phyloP scores from a whole-genome alignment of 2,329 filamentous ascomycete genomes.

The Pseudopyricularia javanii region DNA sequence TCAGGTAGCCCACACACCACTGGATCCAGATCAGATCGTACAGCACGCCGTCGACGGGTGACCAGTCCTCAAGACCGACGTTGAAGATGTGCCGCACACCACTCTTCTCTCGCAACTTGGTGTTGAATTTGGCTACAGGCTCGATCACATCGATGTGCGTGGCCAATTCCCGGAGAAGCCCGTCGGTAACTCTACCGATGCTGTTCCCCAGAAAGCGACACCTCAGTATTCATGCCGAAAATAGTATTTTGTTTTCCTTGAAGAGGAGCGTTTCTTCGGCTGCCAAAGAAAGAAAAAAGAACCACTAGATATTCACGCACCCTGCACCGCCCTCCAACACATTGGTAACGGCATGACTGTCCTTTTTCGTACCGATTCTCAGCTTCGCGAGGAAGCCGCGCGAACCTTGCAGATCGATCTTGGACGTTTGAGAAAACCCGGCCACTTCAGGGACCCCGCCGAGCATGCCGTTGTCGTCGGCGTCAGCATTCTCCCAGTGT shows the following conservation, averaged over 20 bases:
- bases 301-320: slow-evolving; percentile 12
- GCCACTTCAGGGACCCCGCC: slow-evolving; percentile 38
- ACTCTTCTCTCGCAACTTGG: slow-evolving; percentile 39
- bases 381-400: slow-evolving; percentile 59
- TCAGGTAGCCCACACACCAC: slow-evolving; percentile 78
- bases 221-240: too few relatives aligned
- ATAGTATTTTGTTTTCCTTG: too few relatives aligned
- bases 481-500: slow-evolving; percentile 31
- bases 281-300: neutral
- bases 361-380: slow-evolving; percentile 24
- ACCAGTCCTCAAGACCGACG: slow-evolving; percentile 61
- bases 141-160: slow-evolving; percentile 68
- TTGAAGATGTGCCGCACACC: slow-evolving; percentile 55
- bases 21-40: slow-evolving; percentile 84
- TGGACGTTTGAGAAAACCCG: slow-evolving; percentile 50
- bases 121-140: slow-evolving; percentile 72
- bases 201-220: slow-evolving; percentile 22
- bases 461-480: slow-evolving; percentile 57
- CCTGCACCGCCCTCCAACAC: slow-evolving; percentile 25
- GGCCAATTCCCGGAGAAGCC: slow-evolving; percentile 59
- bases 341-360: slow-evolving; percentile 13
- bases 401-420: slow-evolving; percentile 58
- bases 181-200: slow-evolving; percentile 71
- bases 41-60: slow-evolving; percentile 23
- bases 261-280: too few relatives aligned